Base-by-base conservation (phyloP, 2,329 filamentous ascomycete genomes). In the Arthrobotrys entomopaga region DNA sequence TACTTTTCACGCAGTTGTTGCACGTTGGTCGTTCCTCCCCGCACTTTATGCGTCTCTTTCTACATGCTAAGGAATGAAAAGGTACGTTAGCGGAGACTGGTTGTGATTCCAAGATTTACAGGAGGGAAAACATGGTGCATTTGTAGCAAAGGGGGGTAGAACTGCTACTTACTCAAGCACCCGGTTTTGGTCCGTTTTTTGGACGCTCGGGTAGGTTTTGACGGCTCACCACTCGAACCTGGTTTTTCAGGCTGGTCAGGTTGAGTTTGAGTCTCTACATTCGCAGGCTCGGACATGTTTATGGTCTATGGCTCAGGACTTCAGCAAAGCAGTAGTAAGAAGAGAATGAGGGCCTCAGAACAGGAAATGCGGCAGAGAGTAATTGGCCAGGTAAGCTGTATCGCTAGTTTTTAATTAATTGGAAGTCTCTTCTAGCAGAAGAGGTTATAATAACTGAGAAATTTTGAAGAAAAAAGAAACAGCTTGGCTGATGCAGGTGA, bases 1-100 rank as follows among this genome's bases (percentile, higher is more conserved):
- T 94, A 16, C 91, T 94, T 80, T 94, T 95, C 83, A 91, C 88
- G 82, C 92, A 96, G 80, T 96, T 96, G 79, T 86, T 88, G 82
- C 92, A 95, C 26, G 86, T 90, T 24, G 92, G 92, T 57, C 90
- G 87, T 79, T 92, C 91, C 81, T 98, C 95, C 76, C 95, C 95
- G 81, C 95, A 99, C 82, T 98, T 99, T 82, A 99, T 98, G 76
- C 95, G 91, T 61, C 95, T 90, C 82, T 91, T 94, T 76, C 95
- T 90, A 82, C 95, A 99, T 69, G 95, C 91, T 93, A 77, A 66
- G 69, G 7, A 42, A 42, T 20, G 52, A 53, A 34, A 24, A 50
- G 6, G 6, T 40, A 53, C 43, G 59, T 66, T 64, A 67, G 59
- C 48, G 63, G 38, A n/a, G 34, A 19, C 2, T 50, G 16, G 11